Base-by-base conservation (phyloP, 345 rosid species). In the Microcos paniculata region DNA sequence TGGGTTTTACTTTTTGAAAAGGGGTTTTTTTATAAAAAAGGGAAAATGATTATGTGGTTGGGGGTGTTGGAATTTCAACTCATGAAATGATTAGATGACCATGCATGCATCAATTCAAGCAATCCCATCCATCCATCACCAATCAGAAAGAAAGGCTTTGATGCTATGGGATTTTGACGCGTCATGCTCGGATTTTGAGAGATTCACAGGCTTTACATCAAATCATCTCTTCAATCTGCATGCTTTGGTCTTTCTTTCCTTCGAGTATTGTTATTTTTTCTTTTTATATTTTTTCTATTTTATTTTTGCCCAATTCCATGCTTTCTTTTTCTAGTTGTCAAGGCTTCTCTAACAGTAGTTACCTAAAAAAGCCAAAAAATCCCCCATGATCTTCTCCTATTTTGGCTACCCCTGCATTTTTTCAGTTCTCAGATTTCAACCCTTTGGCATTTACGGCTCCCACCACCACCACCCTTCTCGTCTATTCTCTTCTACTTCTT, bases 121-220 rank as follows among this genome's bases (percentile, higher is more conserved):
- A 61, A 82, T 77, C 81, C 84, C 83, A 87, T 87, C 83, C 71
- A 76, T 75, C 81, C 77, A 74, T 78, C 84, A 69, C 58, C 72
- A 69, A 83, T 85, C 80, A 64, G 21, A n/a, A 74, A 13, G 18
- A 62, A 23, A 38, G 14, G 45, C 31, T 71, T 78, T 70, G 85
- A 81, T 78, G 78, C 14, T 11, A 70, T 61, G 66, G 24, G 80
- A 80, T 80, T 74, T 56, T 73, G 87, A 88, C 87, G 76, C 86
- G 80, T 85, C 91, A 71, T 82, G 87, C 89, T 85, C 85, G 78
- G 78, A 82, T 79, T 82, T 81, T 77, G 80, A 84, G 83, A 59
- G 48, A 3, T 1, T 4, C 59, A 42, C 87, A 78, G 76, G 58
- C 86, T 77, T 81, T 77, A 85, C 84, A 87, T 87, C 90, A 82